These are phyloP conservation scores for Paxillus ammoniavirescens DNA, from an alignment of 768 basidiomycete genomes.

Conservation along the genomic window DNA sequence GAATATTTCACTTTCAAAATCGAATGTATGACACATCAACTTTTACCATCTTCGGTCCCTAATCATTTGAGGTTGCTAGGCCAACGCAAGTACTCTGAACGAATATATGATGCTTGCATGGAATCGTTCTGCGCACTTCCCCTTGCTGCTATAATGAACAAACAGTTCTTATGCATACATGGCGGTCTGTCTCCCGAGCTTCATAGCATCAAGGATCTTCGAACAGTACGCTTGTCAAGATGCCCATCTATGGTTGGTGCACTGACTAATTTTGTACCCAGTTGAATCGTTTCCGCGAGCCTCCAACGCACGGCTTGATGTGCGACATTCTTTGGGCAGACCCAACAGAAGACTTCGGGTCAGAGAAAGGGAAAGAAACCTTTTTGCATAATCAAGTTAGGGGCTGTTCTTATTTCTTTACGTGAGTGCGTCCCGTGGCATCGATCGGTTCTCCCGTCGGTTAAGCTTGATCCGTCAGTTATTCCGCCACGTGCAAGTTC, in stretches of 20 bases:
- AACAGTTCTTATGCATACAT: constrained; percentile 76
- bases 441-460: neutral
- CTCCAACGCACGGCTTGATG: constrained; percentile 72
- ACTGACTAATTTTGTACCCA: constrained; percentile 22
- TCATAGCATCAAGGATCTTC: constrained; percentile 64
- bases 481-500: constrained; percentile 90
- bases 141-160: constrained; percentile 76
- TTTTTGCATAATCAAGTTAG: constrained; percentile 74
- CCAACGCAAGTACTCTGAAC: constrained; percentile 75
- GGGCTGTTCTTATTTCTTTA: constrained; percentile 76
- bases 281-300: constrained; percentile 74
- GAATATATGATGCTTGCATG: constrained; percentile 74
- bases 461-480: constrained; percentile 39
- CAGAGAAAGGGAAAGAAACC: constrained; percentile 60
- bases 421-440: constrained; percentile 37
- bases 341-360: constrained; percentile 70
- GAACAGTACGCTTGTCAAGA: constrained; percentile 40
- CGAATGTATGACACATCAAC: constrained; percentile 33
- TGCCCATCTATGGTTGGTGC: neutral
- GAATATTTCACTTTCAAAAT: constrained; percentile 65
- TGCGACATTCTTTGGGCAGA: constrained; percentile 78
- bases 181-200: constrained; percentile 73
- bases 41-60: neutral
- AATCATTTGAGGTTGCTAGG: constrained; percentile 35
- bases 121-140: constrained; percentile 71